These are phyloP conservation scores for Leccinellum albellum DNA, from an alignment of 768 basidiomycete species.

Conservation along the genomic window DNA sequence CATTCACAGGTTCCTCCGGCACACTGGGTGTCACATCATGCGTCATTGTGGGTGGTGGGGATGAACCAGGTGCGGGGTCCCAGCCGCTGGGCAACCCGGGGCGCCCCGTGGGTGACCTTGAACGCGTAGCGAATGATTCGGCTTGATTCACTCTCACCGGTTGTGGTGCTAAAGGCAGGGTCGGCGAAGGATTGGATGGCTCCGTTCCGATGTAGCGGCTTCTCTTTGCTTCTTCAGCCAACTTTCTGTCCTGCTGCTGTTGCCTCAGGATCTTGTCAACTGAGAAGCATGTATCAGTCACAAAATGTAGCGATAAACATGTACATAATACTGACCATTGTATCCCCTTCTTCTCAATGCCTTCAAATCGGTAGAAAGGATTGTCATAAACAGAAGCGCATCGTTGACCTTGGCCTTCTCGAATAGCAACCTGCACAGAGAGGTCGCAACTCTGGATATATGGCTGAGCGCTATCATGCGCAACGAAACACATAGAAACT, in stretches of 20 bases:
- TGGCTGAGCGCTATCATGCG: conserved; percentile 1
- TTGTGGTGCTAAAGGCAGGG: conserved; percentile 15
- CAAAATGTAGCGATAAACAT: conserved; percentile 1
- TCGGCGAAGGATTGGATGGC: conserved; percentile 1
- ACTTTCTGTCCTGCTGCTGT: conserved; percentile 64
- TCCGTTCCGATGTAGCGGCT: conserved; percentile 24
- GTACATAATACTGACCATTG: conserved; percentile 51
- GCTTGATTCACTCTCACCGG: conserved; percentile 4
- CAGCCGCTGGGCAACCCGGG: conserved; percentile 22
- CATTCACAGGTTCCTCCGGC: conserved; percentile 7
- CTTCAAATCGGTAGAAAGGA: conserved; percentile 85
- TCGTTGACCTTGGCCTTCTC: conserved; percentile 81
- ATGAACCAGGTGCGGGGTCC: conserved; percentile 14
- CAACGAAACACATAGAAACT: conserved; percentile 31
- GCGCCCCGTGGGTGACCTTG: conserved; percentile 19
- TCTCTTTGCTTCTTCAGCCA: conserved; percentile 44
- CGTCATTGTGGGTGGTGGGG: conserved; percentile 6
- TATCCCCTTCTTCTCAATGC: conserved; percentile 81
- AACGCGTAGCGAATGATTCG: conserved; percentile 5
- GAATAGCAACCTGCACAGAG: conserved; percentile 77
- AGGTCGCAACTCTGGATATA: conserved; percentile 68
- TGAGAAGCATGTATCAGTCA: conserved; percentile 25
- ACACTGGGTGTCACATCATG: background rate
- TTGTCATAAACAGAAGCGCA: conserved; percentile 86
- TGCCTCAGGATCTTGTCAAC: conserved; percentile 90